Evolutionary conservation across 441 rosid genomes (phyloP).

Genomic region (Populus hybrid): DNA sequence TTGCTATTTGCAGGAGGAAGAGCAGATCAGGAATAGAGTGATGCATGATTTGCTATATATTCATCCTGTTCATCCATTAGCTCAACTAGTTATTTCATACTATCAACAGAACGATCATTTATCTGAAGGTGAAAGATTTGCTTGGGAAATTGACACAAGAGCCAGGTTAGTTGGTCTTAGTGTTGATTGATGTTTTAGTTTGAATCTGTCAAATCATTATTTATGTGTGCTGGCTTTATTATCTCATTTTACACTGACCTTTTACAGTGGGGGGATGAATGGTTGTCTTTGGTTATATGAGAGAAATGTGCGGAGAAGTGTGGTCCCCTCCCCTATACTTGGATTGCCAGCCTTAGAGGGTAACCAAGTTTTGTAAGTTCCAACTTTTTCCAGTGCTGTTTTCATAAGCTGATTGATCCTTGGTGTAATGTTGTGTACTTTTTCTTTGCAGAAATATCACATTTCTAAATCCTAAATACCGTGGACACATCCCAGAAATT

Average conservation of each 20-base stretch:
- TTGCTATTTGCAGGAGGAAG: constrained; percentile 57
- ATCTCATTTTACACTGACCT: constrained; percentile 15
- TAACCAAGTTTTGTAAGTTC: constrained; percentile 72
- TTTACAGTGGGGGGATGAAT: constrained; percentile 83
- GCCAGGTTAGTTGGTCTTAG: constrained; percentile 49
- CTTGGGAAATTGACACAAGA: constrained; percentile 46
- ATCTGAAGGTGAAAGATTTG: constrained; percentile 38
- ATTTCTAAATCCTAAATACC: constrained; percentile 52
- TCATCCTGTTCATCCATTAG: constrained; percentile 61
- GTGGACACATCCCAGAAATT: constrained; percentile 61
- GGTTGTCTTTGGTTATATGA: constrained; percentile 68
- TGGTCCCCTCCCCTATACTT: constrained; percentile 57
- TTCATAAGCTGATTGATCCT: constrained; percentile 10
- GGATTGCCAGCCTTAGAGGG: constrained; percentile 59
- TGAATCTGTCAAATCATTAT: not conserved
- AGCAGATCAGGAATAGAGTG: constrained; percentile 66
- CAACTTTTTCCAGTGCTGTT: constrained; percentile 15
- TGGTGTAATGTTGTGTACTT: constrained; percentile 13
- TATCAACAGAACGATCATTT: constrained; percentile 29
- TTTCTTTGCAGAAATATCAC: constrained; percentile 62
- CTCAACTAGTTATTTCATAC: constrained; percentile 40
- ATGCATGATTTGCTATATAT: constrained; percentile 84
- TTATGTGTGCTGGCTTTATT: constrained; percentile 18
- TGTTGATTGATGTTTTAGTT: constrained; percentile 1
- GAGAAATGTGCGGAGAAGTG: constrained; percentile 48